A percentile compares a stretch with the other conserved stretches of the same genome.
These are phyloP conservation scores for Pythium guiyangense DNA, from an alignment of 352 stramenopile species.

Conservation along the genomic window DNA sequence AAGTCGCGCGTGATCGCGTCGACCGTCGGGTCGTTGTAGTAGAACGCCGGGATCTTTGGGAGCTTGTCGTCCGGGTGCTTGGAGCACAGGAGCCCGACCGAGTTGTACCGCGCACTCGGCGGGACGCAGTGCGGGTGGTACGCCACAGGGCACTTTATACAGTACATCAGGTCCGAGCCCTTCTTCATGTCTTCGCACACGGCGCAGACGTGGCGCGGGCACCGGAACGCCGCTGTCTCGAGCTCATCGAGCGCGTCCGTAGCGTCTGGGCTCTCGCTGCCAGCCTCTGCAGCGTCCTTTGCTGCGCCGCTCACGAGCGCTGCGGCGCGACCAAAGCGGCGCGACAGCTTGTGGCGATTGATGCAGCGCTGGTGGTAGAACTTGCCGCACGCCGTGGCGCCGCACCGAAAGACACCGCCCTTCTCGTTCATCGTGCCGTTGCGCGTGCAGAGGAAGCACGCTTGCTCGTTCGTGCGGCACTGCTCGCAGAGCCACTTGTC, in stretches of 20 bases:
- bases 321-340: constrained; percentile 26
- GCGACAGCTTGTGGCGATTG: constrained; percentile 53
- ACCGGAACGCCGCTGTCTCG: constrained; percentile 75
- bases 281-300: constrained; percentile 5
- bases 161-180: constrained; percentile 80
- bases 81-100: constrained; percentile 88
- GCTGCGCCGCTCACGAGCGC: neutral
- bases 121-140: constrained; percentile 93
- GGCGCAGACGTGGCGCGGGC: constrained; percentile 82
- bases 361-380: constrained; percentile 86
- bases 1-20: constrained; percentile 76
- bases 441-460: constrained; percentile 85
- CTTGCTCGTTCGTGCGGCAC: constrained; percentile 83
- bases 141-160: constrained; percentile 88
- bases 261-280: constrained; percentile 4
- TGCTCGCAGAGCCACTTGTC: constrained; percentile 90
- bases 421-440: constrained; percentile 88
- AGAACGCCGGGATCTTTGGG: constrained; percentile 69
- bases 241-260: constrained; percentile 50
- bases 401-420: constrained; percentile 72
- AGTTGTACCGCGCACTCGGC: constrained; percentile 89
- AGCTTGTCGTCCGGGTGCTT: constrained; percentile 80
- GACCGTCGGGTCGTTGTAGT: constrained; percentile 52
- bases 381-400: constrained; percentile 60
- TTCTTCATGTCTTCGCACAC: constrained; percentile 80